Percentiles rank a stretch among this genome's conserved stretches.
These are phyloP conservation scores for Fomitopsis pulvina DNA, from an alignment of 768 basidiomycete genomes.

Conservation along the genomic window DNA sequence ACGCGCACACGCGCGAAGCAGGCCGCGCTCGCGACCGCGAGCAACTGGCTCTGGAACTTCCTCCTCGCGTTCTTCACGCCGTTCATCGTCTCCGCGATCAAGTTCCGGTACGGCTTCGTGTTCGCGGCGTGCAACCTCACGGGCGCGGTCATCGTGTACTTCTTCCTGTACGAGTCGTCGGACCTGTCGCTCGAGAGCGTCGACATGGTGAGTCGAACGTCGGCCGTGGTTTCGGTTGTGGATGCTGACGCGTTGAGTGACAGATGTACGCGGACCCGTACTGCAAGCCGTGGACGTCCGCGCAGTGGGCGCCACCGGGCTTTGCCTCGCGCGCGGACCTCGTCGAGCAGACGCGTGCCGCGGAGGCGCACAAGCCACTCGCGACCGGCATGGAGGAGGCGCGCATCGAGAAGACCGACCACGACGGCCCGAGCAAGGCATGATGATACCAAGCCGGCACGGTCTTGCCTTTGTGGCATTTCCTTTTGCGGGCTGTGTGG, in stretches of 20 bases:
- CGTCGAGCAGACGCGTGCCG: conserved; percentile 35
- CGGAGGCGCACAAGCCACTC: conserved; percentile 31
- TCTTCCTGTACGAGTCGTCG: conserved; percentile 73
- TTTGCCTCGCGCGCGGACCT: conserved; percentile 41
- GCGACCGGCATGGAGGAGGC: conserved; percentile 20
- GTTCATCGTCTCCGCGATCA: conserved; percentile 52
- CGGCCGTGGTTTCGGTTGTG: neutral
- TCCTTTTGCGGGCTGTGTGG: neutral
- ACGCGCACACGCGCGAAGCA: conserved; percentile 68
- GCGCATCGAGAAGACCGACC: conserved; percentile 20
- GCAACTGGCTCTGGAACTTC: conserved; percentile 69
- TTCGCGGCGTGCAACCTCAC: conserved; percentile 64
- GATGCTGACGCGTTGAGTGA: neutral
- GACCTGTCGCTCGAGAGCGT: conserved; percentile 63
- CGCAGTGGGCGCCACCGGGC: conserved; percentile 53
- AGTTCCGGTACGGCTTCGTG: conserved; percentile 61
- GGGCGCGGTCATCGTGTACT: conserved; percentile 53
- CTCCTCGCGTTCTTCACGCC: conserved; percentile 76
- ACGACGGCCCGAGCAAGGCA: neutral
- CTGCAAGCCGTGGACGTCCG: conserved; percentile 63
- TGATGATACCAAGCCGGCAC: neutral
- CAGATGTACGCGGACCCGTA: conserved; percentile 58
- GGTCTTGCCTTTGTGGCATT: too few species aligned
- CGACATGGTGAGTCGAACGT: conserved; percentile 41
- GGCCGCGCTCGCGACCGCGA: conserved; percentile 55